Evolutionary conservation across 139 green algal species (phyloP).

Genomic region (Haematococcus sp.): DNA sequence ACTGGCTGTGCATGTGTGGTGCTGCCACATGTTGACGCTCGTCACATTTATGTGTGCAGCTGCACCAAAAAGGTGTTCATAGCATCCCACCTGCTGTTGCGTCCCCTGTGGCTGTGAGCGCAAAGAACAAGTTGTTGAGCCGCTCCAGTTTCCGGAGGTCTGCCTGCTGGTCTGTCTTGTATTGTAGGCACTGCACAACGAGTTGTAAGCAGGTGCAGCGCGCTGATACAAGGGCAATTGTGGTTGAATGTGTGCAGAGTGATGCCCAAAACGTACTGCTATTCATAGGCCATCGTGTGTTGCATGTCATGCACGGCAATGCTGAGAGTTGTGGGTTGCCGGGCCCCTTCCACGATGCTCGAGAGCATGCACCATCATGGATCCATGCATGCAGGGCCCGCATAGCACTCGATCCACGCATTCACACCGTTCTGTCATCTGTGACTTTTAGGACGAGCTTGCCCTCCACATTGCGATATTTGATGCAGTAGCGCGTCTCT

Average conservation of each 20-base stretch:
- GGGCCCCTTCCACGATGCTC: too few species aligned
- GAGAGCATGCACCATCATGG: not conserved
- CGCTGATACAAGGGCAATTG: not conserved
- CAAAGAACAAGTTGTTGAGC: conserved; percentile 85
- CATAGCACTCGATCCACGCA: not conserved
- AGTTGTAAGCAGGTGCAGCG: not conserved
- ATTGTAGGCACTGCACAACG: conserved; percentile 77
- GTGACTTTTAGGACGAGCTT: conserved; percentile 89
- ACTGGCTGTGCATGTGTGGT: too few species aligned
- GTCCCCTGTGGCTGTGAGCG: conserved; percentile 65
- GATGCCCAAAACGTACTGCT: too few species aligned
- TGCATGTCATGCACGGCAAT: not conserved
- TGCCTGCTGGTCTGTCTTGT: conserved; percentile 82
- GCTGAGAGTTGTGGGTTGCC: not conserved
- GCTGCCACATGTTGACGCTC: too few species aligned
- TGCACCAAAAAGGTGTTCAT: not conserved
- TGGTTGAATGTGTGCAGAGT: not conserved
- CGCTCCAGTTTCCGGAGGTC: conserved; percentile 88
- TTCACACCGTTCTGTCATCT: conserved; percentile 70
- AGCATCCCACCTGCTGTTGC: conserved; percentile 8
- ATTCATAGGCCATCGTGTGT: not conserved
- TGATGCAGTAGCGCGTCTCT: conserved; percentile 78
- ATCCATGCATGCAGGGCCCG: not conserved
- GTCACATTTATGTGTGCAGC: too few species aligned
- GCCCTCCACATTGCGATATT: conserved; percentile 82